phyloP scores from a whole-genome alignment of 768 basidiomycete species.

The Russula dissimulans region DNA sequence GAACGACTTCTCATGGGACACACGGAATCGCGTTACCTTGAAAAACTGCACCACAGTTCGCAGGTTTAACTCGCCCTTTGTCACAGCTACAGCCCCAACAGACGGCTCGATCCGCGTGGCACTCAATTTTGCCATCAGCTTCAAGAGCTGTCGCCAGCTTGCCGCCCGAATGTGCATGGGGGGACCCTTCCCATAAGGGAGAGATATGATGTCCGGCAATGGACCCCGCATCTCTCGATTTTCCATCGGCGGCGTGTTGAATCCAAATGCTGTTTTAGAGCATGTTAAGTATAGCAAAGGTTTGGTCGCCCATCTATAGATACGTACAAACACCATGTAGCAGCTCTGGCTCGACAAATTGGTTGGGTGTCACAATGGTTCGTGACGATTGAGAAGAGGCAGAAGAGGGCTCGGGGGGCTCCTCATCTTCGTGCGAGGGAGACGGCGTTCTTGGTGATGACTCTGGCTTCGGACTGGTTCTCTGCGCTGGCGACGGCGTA shows the following conservation, averaged over 20 bases:
- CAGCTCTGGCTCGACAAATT: constrained; percentile 48
- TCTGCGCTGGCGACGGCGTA: background rate
- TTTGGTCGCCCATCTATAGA: background rate
- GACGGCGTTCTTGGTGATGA: background rate
- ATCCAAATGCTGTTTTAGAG: constrained; percentile 50
- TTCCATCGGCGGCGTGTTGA: constrained; percentile 48
- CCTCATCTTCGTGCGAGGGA: constrained; percentile 1
- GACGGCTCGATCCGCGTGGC: constrained; percentile 64
- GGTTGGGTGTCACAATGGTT: constrained; percentile 7
- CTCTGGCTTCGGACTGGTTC: constrained; percentile 5
- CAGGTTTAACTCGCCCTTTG: constrained; percentile 48
- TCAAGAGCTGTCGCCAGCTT: constrained; percentile 65
- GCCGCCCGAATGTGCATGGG: constrained; percentile 66
- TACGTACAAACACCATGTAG: constrained; percentile 33
- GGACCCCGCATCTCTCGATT: constrained; percentile 39
- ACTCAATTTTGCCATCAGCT: constrained; percentile 64
- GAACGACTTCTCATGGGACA: background rate
- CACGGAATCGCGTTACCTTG: constrained; percentile 36
- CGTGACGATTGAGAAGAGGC: background rate
- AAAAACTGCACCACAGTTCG: constrained; percentile 75
- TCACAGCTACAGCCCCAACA: constrained; percentile 51
- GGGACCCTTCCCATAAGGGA: constrained; percentile 60
- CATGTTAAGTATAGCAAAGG: background rate
- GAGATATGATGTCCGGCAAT: constrained; percentile 65
- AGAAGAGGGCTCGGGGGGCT: background rate